Evolutionary conservation across 768 basidiomycete genomes (phyloP).

Genomic region (Amanita phalloides): DNA sequence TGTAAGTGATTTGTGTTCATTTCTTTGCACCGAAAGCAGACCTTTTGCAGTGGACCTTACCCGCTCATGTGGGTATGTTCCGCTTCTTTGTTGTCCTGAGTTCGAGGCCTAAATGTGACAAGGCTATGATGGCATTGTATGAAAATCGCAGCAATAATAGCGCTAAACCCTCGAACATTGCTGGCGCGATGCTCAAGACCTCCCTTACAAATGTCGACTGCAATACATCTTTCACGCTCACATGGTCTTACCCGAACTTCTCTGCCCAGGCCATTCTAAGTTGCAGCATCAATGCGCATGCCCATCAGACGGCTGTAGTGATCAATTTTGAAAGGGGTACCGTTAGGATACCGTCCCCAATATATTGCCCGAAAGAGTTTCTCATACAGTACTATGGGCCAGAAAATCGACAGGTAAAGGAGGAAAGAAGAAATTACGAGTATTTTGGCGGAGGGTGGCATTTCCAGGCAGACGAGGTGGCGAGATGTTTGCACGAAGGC

Average conservation of each 20-base stretch:
- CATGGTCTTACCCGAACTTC: constrained; percentile 49
- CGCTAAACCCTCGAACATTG: constrained; percentile 44
- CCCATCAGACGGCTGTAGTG: constrained; percentile 38
- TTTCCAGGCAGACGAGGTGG: constrained; percentile 85
- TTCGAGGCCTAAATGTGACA: not conserved
- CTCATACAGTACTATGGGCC: constrained; percentile 51
- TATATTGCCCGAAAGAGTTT: constrained; percentile 57
- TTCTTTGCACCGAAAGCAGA: not conserved
- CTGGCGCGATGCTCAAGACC: constrained; percentile 69
- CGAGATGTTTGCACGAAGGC: constrained; percentile 61
- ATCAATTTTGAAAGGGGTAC: constrained; percentile 71
- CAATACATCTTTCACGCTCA: constrained; percentile 65
- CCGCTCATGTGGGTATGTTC: constrained; percentile 63
- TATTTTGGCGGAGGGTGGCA: constrained; percentile 69
- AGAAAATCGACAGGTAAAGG: constrained; percentile 33
- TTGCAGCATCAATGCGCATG: constrained; percentile 50
- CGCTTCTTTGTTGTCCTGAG: not conserved
- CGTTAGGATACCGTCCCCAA: constrained; percentile 53
- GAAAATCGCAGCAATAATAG: constrained; percentile 68
- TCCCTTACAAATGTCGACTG: constrained; percentile 70
- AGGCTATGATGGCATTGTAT: constrained; percentile 73
- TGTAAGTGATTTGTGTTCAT: constrained; percentile 35
- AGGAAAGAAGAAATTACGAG: constrained; percentile 48
- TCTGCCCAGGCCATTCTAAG: constrained; percentile 64
- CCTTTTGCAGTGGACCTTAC: constrained; percentile 56